Evolutionary conservation across 2,329 filamentous ascomycete genomes (phyloP).

Genomic region (Colletotrichum tamarilloi): DNA sequence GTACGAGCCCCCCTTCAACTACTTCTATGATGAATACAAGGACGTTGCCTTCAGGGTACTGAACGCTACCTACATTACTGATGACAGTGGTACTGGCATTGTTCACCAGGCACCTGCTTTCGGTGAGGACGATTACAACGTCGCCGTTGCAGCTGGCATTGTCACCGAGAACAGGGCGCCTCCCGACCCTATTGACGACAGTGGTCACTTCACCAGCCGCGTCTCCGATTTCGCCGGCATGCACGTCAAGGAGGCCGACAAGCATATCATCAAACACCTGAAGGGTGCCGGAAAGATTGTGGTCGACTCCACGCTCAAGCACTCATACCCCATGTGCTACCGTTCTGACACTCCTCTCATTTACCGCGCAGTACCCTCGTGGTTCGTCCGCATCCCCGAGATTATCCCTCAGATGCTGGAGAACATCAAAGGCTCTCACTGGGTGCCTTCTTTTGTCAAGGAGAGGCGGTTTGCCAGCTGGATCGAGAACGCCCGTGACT

Average conservation of each 20-base stretch:
- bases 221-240: conserved; percentile 85
- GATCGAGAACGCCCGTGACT: conserved; percentile 91
- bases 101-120: conserved; percentile 95
- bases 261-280: conserved; percentile 90
- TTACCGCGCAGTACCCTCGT: conserved; percentile 90
- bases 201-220: conserved; percentile 80
- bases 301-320: conserved; percentile 86
- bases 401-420: conserved; percentile 90
- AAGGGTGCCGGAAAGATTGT: conserved; percentile 82
- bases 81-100: conserved; percentile 91
- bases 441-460: conserved; percentile 92
- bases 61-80: conserved; percentile 87
- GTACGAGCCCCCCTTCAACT: conserved; percentile 89
- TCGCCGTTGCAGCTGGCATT: conserved; percentile 80
- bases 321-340: conserved; percentile 95
- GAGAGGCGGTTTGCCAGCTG: conserved; percentile 91
- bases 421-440: conserved; percentile 89
- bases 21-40: conserved; percentile 91
- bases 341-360: conserved; percentile 96
- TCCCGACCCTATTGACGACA: conserved; percentile 92
- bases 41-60: conserved; percentile 84
- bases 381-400: conserved; percentile 91
- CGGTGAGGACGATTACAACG: conserved; percentile 95
- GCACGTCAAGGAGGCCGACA: conserved; percentile 93
- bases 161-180: conserved; percentile 81